phyloP scores from a whole-genome alignment of 495 filamentous ascomycete genomes.

The Wilcoxina mikolae region DNA sequence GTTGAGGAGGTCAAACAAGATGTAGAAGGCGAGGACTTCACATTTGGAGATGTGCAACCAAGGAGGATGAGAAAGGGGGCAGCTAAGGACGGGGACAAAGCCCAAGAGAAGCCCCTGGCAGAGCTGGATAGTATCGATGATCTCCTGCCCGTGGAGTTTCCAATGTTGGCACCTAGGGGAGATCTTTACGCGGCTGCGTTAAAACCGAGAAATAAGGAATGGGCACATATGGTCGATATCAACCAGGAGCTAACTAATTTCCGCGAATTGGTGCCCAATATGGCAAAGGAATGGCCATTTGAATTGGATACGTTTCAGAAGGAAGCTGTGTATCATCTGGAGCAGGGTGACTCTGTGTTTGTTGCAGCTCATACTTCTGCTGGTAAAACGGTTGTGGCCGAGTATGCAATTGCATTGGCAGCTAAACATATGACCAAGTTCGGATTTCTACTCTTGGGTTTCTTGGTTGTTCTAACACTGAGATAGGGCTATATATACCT shows the following conservation, averaged over 20 bases:
- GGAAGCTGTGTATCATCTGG: constrained; percentile 92
- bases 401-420: constrained; percentile 92
- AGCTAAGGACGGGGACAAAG: constrained; percentile 21
- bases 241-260: constrained; percentile 86
- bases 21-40: constrained; percentile 49
- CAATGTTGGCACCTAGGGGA: constrained; percentile 72
- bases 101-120: constrained; percentile 16
- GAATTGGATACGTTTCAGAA: constrained; percentile 97
- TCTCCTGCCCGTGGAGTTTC: constrained; percentile 83
- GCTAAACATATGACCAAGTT: constrained; percentile 92
- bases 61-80: constrained; percentile 44
- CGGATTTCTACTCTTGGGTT: background rate
- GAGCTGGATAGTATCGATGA: constrained; percentile 68
- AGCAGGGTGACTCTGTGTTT: constrained; percentile 93
- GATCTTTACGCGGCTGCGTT: constrained; percentile 46
- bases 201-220: constrained; percentile 64
- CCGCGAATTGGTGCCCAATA: constrained; percentile 78
- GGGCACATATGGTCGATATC: constrained; percentile 96
- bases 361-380: constrained; percentile 98
- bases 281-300: constrained; percentile 92
- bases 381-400: constrained; percentile 94
- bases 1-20: constrained; percentile 40
- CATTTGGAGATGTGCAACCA: constrained; percentile 29
- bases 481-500: constrained; percentile 74
- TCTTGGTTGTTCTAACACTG: constrained; percentile 1